phyloP scores from a whole-genome alignment of 1,284 basidiomycete genomes.

The Pseudozyma sp. region DNA sequence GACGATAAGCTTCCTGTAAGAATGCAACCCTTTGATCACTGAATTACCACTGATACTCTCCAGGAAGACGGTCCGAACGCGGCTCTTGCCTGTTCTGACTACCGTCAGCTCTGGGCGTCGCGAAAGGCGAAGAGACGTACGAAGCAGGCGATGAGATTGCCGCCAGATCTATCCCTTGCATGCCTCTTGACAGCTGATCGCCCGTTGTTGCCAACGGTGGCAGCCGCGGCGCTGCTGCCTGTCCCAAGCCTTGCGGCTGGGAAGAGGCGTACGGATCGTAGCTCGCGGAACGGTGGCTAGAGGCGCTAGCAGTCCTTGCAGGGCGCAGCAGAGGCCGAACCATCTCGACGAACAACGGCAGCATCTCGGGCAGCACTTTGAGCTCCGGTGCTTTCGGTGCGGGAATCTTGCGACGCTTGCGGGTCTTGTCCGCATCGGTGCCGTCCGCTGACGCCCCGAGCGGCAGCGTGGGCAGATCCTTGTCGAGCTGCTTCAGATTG shows the following conservation, averaged over 20 bases:
- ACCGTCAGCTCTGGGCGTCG: conserved; percentile 10
- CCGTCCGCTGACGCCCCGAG: conserved; percentile 3
- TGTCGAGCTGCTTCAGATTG: conserved; percentile 31
- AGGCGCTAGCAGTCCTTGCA: conserved; percentile 47
- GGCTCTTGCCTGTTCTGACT: conserved; percentile 5
- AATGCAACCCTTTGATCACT: background rate
- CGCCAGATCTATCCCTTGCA: conserved; percentile 28
- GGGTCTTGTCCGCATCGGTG: conserved; percentile 26
- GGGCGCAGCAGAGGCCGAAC: conserved; percentile 50
- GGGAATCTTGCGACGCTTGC: conserved; percentile 71
- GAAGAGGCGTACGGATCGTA: conserved; percentile 29
- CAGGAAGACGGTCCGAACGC: conserved; percentile 28
- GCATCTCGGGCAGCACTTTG: conserved; percentile 71
- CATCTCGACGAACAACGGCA: conserved; percentile 64
- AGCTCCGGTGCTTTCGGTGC: conserved; percentile 80
- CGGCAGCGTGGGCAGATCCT: conserved; percentile 54
- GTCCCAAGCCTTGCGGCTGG: background rate
- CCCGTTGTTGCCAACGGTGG: conserved; percentile 13
- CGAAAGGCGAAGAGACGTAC: conserved; percentile 37
- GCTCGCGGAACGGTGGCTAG: conserved; percentile 32
- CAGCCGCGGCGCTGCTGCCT: conserved; percentile 7
- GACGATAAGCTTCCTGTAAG: background rate
- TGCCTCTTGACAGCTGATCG: conserved; percentile 7
- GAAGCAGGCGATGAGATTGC: conserved; percentile 23
- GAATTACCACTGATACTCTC: conserved; percentile 46